phyloP scores from a whole-genome alignment of 179 eudicot species.

The Camellia oleifera region DNA sequence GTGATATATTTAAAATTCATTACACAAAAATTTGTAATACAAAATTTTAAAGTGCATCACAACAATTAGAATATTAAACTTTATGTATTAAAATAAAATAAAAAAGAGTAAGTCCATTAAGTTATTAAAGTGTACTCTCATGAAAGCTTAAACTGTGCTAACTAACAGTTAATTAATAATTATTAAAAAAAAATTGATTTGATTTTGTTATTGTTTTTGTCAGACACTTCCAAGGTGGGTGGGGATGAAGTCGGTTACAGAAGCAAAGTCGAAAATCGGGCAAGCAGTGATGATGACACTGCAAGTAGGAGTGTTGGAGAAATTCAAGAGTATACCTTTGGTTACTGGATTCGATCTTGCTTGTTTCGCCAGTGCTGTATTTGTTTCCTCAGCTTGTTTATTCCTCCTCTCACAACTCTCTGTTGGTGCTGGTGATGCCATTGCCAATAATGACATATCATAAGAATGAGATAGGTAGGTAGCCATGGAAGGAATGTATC shows the following conservation, averaged over 20 bases:
- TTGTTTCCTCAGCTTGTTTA: conserved; percentile 53
- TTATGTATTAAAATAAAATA: too few relatives aligned
- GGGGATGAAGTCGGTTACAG: conserved; percentile 39
- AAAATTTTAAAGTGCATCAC: too few relatives aligned
- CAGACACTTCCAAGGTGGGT: conserved; percentile 29
- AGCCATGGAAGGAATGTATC: too few relatives aligned
- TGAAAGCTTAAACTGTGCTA: too few relatives aligned
- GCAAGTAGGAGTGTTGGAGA: conserved; percentile 65
- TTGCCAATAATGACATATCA: too few relatives aligned
- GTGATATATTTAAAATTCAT: too few relatives aligned
- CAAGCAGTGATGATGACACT: conserved; percentile 59
- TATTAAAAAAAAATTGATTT: too few relatives aligned
- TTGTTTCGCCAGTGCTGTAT: conserved; percentile 58
- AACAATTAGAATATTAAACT: too few relatives aligned
- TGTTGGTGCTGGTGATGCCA: not conserved
- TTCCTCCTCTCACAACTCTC: conserved; percentile 54
- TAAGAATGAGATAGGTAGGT: not conserved
- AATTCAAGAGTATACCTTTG: conserved; percentile 53
- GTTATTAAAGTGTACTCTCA: too few relatives aligned
- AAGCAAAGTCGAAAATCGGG: conserved; percentile 65
- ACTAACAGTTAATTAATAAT: too few relatives aligned
- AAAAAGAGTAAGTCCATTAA: too few relatives aligned
- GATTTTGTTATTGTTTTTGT: not conserved
- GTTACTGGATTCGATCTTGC: conserved; percentile 55
- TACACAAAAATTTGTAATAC: too few relatives aligned